Base-by-base conservation (phyloP, 768 basidiomycete species). In the Tricholoma furcatifolium region DNA sequence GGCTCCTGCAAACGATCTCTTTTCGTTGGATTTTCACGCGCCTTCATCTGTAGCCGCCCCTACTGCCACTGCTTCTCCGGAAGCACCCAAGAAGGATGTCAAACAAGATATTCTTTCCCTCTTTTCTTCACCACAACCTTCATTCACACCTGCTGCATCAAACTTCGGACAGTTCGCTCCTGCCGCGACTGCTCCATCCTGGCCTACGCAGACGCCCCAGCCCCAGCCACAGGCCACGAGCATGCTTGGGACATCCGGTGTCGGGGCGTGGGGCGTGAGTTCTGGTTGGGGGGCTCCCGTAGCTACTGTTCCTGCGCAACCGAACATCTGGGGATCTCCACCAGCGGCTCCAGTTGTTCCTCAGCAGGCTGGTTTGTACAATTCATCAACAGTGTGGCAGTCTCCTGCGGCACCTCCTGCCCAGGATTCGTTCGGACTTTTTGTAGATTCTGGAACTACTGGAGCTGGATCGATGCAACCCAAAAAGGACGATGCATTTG, bases 91-190 rank as follows among this genome's bases (percentile, higher is more conserved):
- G 66, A 91, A 89, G 63, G 87, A 91, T 61, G 78, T 85, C 41
- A 94, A 93, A 60, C 80, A 90, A 50, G 88, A 95, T 58, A 95
- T 95, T 57, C 74, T 95, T 15, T 90, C 90, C 0, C 77, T 95
- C 38, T 93, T 91, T 67, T 82, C 88, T 14, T 61, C 78, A 1
- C 65, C 79, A 0, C 62, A 76, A 0, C 64, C 75, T 0, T 60
- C 75, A 2, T 61, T 72, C 32, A 54, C 69, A 0, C 62, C 72
- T 30, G 58, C 70, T 47, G 47, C 68, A 15, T 54, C 53, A 9
- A 49, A 39, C 9, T 75, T 71, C 56, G 75, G 70, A 2, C 72
- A 76, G 44, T 75, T 74, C 54, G 53, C 60, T 21, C 55, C 67
- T 32, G 41, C 63, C 9, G 50, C 67, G 27, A 62, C 57, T 23